A percentile compares a stretch with the other conserved stretches of the same genome.
Evolutionary conservation across 2,329 filamentous ascomycete species (phyloP).

Genomic region (Cercospora citrullina): DNA sequence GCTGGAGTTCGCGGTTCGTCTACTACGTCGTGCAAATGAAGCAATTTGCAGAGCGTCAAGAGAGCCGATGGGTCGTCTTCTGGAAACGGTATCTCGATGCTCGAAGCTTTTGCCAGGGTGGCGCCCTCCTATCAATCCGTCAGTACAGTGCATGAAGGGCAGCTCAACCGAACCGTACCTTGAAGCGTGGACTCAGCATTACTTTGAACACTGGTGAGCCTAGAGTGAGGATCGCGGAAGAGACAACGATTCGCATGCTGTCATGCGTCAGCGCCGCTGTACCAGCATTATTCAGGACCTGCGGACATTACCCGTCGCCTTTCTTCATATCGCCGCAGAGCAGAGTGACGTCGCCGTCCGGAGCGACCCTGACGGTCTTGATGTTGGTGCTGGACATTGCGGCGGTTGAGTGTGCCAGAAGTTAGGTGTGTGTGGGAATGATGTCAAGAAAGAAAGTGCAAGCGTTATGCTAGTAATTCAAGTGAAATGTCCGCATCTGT

Average conservation of each 20-base stretch:
- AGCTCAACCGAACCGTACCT: background rate
- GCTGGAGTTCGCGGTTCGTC: background rate
- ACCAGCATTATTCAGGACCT: too few species aligned
- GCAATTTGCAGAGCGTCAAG: slow-evolving; percentile 13
- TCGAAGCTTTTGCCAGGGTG: background rate
- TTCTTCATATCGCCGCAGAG: background rate
- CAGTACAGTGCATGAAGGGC: background rate
- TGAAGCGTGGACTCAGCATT: slow-evolving; percentile 17
- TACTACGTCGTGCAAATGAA: slow-evolving; percentile 11
- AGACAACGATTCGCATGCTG: slow-evolving; percentile 7
- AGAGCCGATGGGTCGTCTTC: slow-evolving; percentile 17
- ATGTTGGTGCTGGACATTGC: too few species aligned
- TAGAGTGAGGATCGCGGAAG: slow-evolving; percentile 13
- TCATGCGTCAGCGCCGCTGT: background rate
- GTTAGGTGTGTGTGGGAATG: too few species aligned
- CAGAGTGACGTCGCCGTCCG: slow-evolving; percentile 39
- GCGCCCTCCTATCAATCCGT: slow-evolving; percentile 6
- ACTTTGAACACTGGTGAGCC: slow-evolving; percentile 22
- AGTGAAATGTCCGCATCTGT: too few species aligned
- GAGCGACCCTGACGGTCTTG: slow-evolving; percentile 32
- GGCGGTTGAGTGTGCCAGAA: too few species aligned
- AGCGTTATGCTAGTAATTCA: too few species aligned
- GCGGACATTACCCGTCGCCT: background rate
- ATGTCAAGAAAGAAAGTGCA: too few species aligned
- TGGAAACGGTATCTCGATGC: slow-evolving; percentile 11